Evolutionary conservation across 1,284 basidiomycete genomes (phyloP).

Genomic region (Psilocybe mexicana): DNA sequence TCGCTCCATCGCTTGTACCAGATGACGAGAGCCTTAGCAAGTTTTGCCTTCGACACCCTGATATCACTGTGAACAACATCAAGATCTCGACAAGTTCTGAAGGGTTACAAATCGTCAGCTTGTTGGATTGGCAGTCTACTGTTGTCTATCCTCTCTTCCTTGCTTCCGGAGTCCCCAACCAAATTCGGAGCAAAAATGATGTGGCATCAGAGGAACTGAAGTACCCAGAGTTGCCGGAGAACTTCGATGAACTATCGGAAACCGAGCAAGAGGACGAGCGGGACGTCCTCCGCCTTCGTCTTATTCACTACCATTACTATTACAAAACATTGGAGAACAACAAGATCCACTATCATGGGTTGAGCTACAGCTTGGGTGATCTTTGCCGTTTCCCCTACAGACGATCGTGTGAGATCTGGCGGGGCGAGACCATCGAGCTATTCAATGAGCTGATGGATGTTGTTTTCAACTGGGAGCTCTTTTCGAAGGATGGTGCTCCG

Average conservation of each 20-base stretch:
- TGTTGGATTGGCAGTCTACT: conserved; percentile 48
- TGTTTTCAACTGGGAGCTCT: conserved; percentile 37
- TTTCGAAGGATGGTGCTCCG: conserved; percentile 36
- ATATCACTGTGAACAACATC: conserved; percentile 40
- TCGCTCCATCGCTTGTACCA: conserved; percentile 41
- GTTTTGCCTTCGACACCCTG: conserved; percentile 32
- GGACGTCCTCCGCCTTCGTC: conserved; percentile 39
- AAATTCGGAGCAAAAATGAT: conserved; percentile 48
- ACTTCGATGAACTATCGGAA: conserved; percentile 36
- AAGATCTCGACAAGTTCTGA: conserved; percentile 29
- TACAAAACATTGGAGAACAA: conserved; percentile 42
- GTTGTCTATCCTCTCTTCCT: conserved; percentile 47
- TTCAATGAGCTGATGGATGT: conserved; percentile 41
- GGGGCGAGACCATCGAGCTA: conserved; percentile 46
- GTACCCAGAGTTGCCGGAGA: conserved; percentile 40
- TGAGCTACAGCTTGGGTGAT: conserved; percentile 29
- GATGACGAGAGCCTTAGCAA: conserved; percentile 30
- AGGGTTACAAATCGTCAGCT: conserved; percentile 33
- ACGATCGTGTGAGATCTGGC: conserved; percentile 42
- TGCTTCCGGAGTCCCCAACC: conserved; percentile 43
- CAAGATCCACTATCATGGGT: conserved; percentile 35
- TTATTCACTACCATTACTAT: conserved; percentile 49
- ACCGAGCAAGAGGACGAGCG: conserved; percentile 26
- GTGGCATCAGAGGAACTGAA: conserved; percentile 35
- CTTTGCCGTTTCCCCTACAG: conserved; percentile 41